phyloP scores from a whole-genome alignment of 345 rosid genomes.

The Brassica rapa region DNA sequence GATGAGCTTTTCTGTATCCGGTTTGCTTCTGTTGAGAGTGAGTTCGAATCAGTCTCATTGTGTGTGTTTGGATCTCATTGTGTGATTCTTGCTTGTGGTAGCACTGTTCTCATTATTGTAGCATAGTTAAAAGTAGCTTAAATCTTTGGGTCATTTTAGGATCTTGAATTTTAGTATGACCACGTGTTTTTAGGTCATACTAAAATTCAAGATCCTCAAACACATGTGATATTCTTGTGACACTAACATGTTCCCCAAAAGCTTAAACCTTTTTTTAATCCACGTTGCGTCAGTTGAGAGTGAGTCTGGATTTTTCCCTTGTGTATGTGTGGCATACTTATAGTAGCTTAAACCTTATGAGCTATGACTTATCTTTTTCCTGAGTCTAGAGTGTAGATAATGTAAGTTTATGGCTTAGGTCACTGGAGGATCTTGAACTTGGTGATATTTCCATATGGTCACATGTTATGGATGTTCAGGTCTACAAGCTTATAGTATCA shows the following conservation, averaged over 20 bases:
- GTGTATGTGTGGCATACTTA: not conserved
- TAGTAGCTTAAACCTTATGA: not conserved
- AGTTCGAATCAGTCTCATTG: not conserved
- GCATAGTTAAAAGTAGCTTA: not conserved
- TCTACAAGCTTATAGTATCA: not conserved
- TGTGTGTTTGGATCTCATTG: not conserved
- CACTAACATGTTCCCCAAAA: not conserved
- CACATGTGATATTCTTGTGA: too few species aligned
- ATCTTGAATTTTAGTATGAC: not conserved
- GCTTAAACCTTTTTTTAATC: not conserved
- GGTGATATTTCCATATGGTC: not conserved
- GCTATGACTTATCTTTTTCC: not conserved
- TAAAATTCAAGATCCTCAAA: too few species aligned
- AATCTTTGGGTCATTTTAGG: not conserved
- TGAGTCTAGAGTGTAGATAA: not conserved
- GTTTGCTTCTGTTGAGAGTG: not conserved
- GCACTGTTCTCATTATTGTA: not conserved
- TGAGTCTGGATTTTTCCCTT: not conserved
- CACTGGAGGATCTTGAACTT: conserved; percentile 5
- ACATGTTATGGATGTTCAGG: not conserved
- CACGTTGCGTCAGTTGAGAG: not conserved
- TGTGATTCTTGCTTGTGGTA: not conserved
- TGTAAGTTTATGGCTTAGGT: not conserved
- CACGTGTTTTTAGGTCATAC: too few species aligned
- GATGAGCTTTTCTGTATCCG: not conserved